Evolutionary conservation across 805 yeast genomes (phyloP).

Genomic region (Yamadazyma scolyti): DNA sequence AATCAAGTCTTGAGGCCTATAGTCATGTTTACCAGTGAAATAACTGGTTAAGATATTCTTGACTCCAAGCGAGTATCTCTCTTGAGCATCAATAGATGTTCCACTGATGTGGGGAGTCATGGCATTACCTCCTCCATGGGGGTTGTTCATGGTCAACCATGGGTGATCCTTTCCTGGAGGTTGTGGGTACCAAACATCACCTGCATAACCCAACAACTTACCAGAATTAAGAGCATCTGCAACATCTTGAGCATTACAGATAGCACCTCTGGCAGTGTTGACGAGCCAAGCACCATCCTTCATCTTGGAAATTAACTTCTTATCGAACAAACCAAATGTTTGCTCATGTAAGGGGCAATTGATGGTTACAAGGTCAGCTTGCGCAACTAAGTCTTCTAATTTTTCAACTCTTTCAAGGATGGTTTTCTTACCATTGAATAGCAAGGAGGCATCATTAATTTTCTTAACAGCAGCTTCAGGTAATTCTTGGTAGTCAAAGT

Average conservation of each 20-base stretch:
- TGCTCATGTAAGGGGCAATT: slow-evolving; percentile 75
- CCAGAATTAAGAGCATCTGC: slow-evolving; percentile 71
- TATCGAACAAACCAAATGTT: slow-evolving; percentile 64
- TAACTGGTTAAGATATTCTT: slow-evolving; percentile 61
- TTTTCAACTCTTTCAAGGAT: slow-evolving; percentile 57
- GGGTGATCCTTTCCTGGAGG: slow-evolving; percentile 78
- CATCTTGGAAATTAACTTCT: slow-evolving; percentile 61
- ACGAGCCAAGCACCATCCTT: slow-evolving; percentile 72
- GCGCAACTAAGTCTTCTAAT: slow-evolving; percentile 61
- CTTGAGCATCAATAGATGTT: slow-evolving; percentile 76
- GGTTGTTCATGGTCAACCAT: slow-evolving; percentile 68
- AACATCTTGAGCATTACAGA: slow-evolving; percentile 67
- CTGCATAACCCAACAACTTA: slow-evolving; percentile 74
- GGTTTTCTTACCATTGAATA: slow-evolving; percentile 45
- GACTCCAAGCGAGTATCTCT: slow-evolving; percentile 67
- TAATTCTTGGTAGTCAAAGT: slow-evolving; percentile 71
- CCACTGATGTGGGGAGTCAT: slow-evolving; percentile 85
- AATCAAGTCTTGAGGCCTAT: slow-evolving; percentile 73
- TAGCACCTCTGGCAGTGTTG: slow-evolving; percentile 82
- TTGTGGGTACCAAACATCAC: slow-evolving; percentile 84
- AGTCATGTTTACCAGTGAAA: slow-evolving; percentile 59
- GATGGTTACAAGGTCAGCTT: slow-evolving; percentile 71
- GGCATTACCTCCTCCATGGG: slow-evolving; percentile 72
- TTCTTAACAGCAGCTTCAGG: slow-evolving; percentile 47
- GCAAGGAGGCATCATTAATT: slow-evolving; percentile 31